Base-by-base conservation (phyloP, 2,329 filamentous ascomycete genomes). In the Curvularia sp. region DNA sequence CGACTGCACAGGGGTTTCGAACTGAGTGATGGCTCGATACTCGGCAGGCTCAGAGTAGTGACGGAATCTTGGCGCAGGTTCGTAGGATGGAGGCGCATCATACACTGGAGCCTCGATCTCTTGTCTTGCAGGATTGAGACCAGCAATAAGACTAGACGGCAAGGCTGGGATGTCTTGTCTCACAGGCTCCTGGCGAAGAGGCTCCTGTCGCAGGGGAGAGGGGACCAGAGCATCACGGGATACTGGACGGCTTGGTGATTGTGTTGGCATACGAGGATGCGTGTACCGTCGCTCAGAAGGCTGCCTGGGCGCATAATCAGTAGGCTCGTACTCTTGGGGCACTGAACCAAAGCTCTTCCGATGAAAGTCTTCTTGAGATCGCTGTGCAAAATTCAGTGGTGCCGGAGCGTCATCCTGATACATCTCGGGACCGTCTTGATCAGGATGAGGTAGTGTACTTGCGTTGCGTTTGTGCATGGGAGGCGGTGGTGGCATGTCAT, bases 401-500 rank as follows among this genome's bases (percentile, higher is more conserved):
- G 74, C 69, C 0, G 74, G 75, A 6, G 71, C 66, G 52, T 75
- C 72, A 15, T 63, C 60, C 7, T 64, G 66, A 49, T 74, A 75
- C 39, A 63, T 67, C 7, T 51, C 42, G 4, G 55, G 53, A 34
- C 49, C 59, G 32, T 71, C 64, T 15, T 70, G 67, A 41, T 69
- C 62, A 6, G 70, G 65, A 45, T 73, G 71, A 7, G 65, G 59
- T 9, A 75, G 25, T 2, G 72, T 73, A 19, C 70, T 69, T 12
- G 75, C 71, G 51, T 73, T 70, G 47, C 70, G 75, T 43, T 75
- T 67, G 53, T 79, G 77, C 45, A 74, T 71, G 9, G 77, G 77
- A 3, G 77, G 77, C 1, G 77, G 77, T 18, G 77, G 77, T 12
- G 77, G 76, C 34, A 76, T 70, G 39, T 84, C 83, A 19, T 87